These are phyloP conservation scores for Hypoxylon sp. DNA, from an alignment of 2,329 filamentous ascomycete species.

Conservation along the genomic window DNA sequence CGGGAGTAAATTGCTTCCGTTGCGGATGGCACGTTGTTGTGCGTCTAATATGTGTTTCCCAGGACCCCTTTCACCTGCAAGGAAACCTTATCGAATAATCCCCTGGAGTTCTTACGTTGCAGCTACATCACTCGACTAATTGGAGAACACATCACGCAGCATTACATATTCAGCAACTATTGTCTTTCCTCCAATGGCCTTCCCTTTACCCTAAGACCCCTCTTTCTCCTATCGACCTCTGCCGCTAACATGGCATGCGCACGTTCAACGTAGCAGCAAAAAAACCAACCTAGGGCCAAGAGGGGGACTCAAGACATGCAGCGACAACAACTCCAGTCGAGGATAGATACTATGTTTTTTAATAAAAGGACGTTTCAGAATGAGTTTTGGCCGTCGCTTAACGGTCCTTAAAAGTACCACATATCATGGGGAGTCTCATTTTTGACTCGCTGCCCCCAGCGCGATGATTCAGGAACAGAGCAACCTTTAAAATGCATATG, in stretches of 20 bases:
- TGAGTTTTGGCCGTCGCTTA: conserved; percentile 29
- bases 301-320: conserved; percentile 19
- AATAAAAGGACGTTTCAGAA: conserved; percentile 30
- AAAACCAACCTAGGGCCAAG: conserved; percentile 18
- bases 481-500: conserved; percentile 32
- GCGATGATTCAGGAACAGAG: conserved; percentile 30
- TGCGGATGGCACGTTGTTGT: conserved; percentile 40
- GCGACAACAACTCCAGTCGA: conserved; percentile 21
- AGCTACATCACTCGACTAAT: conserved; percentile 38
- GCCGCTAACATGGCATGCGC: conserved; percentile 30
- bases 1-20: conserved; percentile 37
- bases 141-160: conserved; percentile 42
- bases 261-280: conserved; percentile 38
- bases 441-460: conserved; percentile 22
- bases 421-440: conserved; percentile 12
- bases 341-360: conserved; percentile 16
- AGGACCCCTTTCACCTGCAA: conserved; percentile 42
- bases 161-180: conserved; percentile 27
- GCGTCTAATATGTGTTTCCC: conserved; percentile 27
- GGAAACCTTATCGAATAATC: conserved; percentile 41
- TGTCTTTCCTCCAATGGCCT: conserved; percentile 29
- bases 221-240: conserved; percentile 24
- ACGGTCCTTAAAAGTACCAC: conserved; percentile 15
- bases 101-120: conserved; percentile 31
- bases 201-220: conserved; percentile 21